Percentiles rank a stretch among this genome's conserved stretches.
These are phyloP conservation scores for Hysterium pulicare DNA, from an alignment of 2,329 filamentous ascomycete species.

Conservation along the genomic window DNA sequence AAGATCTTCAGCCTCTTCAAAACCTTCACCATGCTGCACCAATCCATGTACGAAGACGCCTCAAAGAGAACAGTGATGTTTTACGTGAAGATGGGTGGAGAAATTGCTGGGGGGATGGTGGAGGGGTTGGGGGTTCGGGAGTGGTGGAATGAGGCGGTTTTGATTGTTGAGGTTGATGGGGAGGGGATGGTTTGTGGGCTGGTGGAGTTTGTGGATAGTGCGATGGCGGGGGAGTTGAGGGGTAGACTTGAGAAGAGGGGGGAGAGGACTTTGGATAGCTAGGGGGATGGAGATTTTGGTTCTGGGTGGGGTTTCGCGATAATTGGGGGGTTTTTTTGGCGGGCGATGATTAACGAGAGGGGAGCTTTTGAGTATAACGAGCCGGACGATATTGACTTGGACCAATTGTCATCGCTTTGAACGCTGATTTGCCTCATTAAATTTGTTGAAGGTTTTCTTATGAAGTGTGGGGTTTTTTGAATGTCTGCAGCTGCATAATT, in stretches of 20 bases:
- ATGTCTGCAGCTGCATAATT: too few relatives aligned
- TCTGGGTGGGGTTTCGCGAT: too few relatives aligned
- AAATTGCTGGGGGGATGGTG: constrained; percentile 14
- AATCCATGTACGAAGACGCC: constrained; percentile 31
- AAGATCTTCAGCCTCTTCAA: constrained; percentile 44
- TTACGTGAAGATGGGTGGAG: constrained; percentile 26
- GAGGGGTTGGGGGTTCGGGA: constrained; percentile 14
- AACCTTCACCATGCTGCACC: constrained; percentile 40
- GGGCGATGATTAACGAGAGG: too few relatives aligned
- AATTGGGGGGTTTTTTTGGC: too few relatives aligned
- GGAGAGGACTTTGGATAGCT: constrained; percentile 7
- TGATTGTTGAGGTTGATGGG: constrained; percentile 21
- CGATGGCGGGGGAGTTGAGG: constrained; percentile 31
- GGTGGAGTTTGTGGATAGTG: constrained; percentile 44
- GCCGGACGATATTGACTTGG: too few relatives aligned
- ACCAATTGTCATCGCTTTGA: too few relatives aligned
- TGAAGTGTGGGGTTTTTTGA: too few relatives aligned
- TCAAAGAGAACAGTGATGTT: constrained; percentile 36
- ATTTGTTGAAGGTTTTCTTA: too few relatives aligned
- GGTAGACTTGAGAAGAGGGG: constrained; percentile 39
- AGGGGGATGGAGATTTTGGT: neutral
- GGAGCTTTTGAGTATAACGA: too few relatives aligned
- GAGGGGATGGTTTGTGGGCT: constrained; percentile 23
- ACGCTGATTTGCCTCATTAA: too few relatives aligned
- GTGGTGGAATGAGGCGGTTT: constrained; percentile 27